Evolutionary conservation across 1,284 basidiomycete species (phyloP).

Genomic region (Athelia sp.): DNA sequence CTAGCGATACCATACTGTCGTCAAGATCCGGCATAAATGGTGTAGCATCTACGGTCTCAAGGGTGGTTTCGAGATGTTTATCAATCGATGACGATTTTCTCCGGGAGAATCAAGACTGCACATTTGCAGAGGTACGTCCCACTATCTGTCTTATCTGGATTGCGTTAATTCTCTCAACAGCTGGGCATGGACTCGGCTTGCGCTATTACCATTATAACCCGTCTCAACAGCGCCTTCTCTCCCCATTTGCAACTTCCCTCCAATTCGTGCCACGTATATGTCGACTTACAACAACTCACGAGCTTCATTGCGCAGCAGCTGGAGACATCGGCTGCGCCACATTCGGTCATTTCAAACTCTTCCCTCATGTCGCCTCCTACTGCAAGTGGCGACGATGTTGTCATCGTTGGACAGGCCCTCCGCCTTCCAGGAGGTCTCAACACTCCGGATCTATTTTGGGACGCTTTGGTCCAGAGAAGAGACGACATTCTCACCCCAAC

Average conservation of each 20-base stretch:
- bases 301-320: conserved; percentile 17
- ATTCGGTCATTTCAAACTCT: neutral
- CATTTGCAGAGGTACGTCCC: conserved; percentile 25
- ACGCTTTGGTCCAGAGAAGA: conserved; percentile 25
- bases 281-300: conserved; percentile 25
- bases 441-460: conserved; percentile 23
- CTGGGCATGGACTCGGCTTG: conserved; percentile 16
- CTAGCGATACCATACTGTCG: too few species aligned
- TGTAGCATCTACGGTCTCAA: too few species aligned
- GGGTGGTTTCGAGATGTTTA: too few species aligned
- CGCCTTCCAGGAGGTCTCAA: conserved; percentile 29
- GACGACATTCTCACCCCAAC: conserved; percentile 24
- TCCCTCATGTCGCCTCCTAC: too few species aligned
- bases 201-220: conserved; percentile 26
- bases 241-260: conserved; percentile 23
- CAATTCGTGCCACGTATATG: conserved; percentile 28
- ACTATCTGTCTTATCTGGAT: neutral
- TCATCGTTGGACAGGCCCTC: conserved; percentile 30
- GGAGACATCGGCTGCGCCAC: conserved; percentile 4
- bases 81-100: too few species aligned
- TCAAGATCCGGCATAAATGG: neutral
- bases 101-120: conserved; percentile 9
- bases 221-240: conserved; percentile 17
- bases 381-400: conserved; percentile 19
- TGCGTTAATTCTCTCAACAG: conserved; percentile 4